Conservation (phyloP, 495 filamentous ascomycete genomes). For the Penicillium fimorum region DNA sequence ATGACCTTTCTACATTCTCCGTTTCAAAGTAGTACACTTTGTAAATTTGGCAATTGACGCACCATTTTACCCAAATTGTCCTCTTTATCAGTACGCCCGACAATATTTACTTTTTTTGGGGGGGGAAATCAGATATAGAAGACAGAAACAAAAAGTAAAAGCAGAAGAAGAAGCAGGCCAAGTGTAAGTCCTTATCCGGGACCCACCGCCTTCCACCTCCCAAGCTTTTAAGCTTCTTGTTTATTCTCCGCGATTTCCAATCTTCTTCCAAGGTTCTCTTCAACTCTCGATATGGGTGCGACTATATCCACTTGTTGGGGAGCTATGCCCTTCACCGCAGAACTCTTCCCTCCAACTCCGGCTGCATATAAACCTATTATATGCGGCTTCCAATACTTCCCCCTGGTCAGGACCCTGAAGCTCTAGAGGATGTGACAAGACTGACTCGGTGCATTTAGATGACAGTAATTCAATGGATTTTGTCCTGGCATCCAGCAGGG, state of each 20-base stretch:
- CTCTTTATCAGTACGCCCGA: neutral
- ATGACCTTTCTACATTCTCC: neutral
- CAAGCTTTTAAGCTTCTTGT: constrained; percentile 3
- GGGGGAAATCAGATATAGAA: neutral
- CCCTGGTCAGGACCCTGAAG: constrained; percentile 33
- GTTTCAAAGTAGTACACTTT: neutral
- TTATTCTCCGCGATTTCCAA: constrained; percentile 5
- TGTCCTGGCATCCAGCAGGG: constrained; percentile 67
- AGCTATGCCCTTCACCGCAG: constrained; percentile 20
- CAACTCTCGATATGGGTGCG: constrained; percentile 27
- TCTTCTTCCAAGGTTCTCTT: neutral
- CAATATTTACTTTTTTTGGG: neutral
- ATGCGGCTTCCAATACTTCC: constrained; percentile 52
- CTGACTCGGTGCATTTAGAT: constrained; percentile 35
- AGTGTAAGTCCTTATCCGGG: constrained; percentile 4
- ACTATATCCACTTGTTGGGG: constrained; percentile 21
- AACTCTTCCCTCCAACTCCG: constrained; percentile 53
- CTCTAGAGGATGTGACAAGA: neutral
- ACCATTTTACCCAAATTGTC: neutral
- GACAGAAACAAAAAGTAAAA: neutral
- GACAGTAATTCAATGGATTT: constrained; percentile 61
- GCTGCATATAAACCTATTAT: constrained; percentile 48
- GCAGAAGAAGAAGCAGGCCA: neutral
- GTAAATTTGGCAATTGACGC: neutral
- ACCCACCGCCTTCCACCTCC: constrained; percentile 14